A percentile compares a stretch with the other conserved stretches of the same genome.
phyloP scores from a whole-genome alignment of 2,329 filamentous ascomycete species.

The Calonectria fujianensis region DNA sequence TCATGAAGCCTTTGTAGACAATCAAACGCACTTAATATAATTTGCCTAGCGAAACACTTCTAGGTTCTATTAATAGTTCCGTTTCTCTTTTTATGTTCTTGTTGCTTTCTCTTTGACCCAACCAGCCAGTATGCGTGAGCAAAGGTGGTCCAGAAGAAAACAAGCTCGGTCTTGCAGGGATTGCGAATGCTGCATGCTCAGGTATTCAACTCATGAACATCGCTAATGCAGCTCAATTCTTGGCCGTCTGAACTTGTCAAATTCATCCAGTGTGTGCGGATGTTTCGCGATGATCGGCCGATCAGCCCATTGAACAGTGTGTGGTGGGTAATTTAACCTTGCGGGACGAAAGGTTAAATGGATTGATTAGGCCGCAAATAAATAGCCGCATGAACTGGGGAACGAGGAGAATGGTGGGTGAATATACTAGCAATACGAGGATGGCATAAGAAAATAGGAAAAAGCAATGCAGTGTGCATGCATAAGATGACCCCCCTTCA shows the following conservation, averaged over 20 bases:
- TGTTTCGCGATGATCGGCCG: neutral
- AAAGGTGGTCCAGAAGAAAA: neutral
- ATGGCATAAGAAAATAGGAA: neutral
- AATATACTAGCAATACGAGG: neutral
- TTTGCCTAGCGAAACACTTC: too few species aligned
- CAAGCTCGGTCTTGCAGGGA: neutral
- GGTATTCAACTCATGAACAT: neutral
- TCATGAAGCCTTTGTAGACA: too few species aligned
- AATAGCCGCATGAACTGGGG: neutral
- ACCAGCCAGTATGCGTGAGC: too few species aligned
- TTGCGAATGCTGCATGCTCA: neutral
- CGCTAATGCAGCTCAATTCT: neutral
- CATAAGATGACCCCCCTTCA: neutral
- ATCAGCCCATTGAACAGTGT: conserved; percentile 1
- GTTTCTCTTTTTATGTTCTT: too few species aligned
- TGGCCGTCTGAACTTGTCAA: neutral
- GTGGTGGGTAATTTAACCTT: neutral
- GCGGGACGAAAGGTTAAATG: neutral
- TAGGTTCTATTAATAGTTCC: too few species aligned
- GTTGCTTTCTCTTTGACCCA: too few species aligned
- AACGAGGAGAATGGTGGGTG: neutral
- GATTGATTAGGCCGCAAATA: neutral
- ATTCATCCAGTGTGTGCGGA: neutral
- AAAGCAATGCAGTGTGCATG: neutral
- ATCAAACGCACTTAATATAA: too few species aligned